phyloP scores from a whole-genome alignment of 306 rosid genomes.

The Benincasa hispida region DNA sequence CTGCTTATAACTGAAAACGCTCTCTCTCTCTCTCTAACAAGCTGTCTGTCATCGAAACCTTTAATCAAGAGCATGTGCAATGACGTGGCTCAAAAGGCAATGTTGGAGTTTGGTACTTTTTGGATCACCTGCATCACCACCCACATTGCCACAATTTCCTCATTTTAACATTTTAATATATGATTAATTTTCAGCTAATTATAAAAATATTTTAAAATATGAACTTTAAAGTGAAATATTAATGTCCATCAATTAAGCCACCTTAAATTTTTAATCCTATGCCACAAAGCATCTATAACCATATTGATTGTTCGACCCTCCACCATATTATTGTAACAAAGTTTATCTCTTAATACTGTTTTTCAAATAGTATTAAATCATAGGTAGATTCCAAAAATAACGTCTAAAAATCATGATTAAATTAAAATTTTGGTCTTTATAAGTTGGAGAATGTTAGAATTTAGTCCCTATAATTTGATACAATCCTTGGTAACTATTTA shows the following conservation, averaged over 20 bases:
- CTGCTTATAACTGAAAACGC: neutral
- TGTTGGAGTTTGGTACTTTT: neutral
- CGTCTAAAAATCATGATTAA: neutral
- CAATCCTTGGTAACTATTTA: too few relatives aligned
- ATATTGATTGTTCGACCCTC: neutral
- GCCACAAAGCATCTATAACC: neutral
- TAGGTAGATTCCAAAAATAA: neutral
- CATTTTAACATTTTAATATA: neutral
- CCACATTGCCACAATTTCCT: neutral
- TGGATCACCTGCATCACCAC: constrained; percentile 3
- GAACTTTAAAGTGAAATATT: too few relatives aligned
- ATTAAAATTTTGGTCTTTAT: too few relatives aligned
- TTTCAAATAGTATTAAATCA: neutral
- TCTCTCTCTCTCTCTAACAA: neutral
- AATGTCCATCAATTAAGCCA: neutral
- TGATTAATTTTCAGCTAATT: too few relatives aligned
- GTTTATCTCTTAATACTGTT: neutral
- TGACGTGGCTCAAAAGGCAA: constrained; percentile 1
- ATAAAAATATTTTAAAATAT: too few relatives aligned
- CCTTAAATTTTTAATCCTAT: neutral
- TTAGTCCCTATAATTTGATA: too few relatives aligned
- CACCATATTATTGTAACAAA: neutral
- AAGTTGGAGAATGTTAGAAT: too few relatives aligned
- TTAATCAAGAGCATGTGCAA: constrained; percentile 3
- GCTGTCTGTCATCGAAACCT: neutral